Percentiles rank a stretch among this genome's conserved stretches.
Conservation (phyloP, 352 stramenopile species). For the Globisporangium cystogenes region DNA sequence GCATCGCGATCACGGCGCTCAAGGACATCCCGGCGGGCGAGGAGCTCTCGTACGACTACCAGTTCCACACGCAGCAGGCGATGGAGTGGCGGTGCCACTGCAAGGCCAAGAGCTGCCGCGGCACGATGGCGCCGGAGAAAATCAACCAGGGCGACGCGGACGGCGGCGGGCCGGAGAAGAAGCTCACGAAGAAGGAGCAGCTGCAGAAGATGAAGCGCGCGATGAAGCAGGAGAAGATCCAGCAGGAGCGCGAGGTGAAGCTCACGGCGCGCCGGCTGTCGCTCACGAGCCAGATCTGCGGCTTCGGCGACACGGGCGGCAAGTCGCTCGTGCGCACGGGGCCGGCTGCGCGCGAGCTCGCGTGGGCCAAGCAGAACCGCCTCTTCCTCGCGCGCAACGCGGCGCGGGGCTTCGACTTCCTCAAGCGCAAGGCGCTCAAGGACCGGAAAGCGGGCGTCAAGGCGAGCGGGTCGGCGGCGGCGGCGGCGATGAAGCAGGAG, state of each 20-base stretch:
- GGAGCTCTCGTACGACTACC: conserved; percentile 95
- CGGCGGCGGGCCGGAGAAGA: conserved; percentile 32
- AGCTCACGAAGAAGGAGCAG: conserved; percentile 79
- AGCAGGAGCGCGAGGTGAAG: conserved; percentile 61
- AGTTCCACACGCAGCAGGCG: conserved; percentile 87
- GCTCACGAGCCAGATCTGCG: conserved; percentile 50
- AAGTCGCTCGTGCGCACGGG: conserved; percentile 61
- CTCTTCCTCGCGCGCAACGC: conserved; percentile 67
- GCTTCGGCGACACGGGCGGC: conserved; percentile 37
- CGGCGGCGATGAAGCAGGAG: conserved; percentile 14
- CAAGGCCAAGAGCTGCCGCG: conserved; percentile 70
- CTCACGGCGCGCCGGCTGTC: conserved; percentile 55
- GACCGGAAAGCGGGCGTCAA: conserved; percentile 20
- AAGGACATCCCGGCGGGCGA: conserved; percentile 86
- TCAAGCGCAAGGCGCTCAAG: conserved; percentile 54
- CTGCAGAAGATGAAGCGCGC: conserved; percentile 62
- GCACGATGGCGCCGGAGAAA: conserved; percentile 84
- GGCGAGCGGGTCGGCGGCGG: not conserved
- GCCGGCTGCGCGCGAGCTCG: conserved; percentile 47
- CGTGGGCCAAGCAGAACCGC: conserved; percentile 39
- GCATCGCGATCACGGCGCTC: conserved; percentile 90
- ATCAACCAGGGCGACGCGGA: conserved; percentile 35
- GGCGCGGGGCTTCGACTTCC: conserved; percentile 61
- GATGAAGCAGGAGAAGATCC: conserved; percentile 57
- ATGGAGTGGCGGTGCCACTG: conserved; percentile 88